Conservation (phyloP, 371 early-diverging fungal species). For the Dichotomocladium elegans region DNA sequence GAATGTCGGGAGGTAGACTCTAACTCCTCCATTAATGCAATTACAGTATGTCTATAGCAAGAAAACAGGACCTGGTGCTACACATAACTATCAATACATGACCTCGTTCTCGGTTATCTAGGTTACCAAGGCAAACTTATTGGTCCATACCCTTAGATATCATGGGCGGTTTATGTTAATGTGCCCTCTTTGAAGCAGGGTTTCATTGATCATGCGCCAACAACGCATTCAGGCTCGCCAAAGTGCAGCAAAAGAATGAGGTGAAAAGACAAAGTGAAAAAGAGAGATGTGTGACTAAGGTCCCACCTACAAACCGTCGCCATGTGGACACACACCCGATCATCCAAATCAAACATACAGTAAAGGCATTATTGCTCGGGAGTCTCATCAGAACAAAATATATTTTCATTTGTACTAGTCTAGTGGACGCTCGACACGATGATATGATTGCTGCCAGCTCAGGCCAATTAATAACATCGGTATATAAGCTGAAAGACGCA, state of each 20-base stretch:
- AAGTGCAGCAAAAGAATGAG: constrained; percentile 18
- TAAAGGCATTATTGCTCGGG: not conserved
- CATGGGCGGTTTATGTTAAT: not conserved
- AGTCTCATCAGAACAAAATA: constrained; percentile 14
- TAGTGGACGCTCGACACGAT: constrained; percentile 31
- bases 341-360: constrained; percentile 16
- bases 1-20: not conserved
- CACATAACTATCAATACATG: constrained; percentile 11
- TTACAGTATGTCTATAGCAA: not conserved
- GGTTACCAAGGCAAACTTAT: constrained; percentile 5
- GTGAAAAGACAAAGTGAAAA: not conserved
- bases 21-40: not conserved
- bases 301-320: constrained; percentile 8
- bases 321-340: constrained; percentile 22
- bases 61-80: not conserved
- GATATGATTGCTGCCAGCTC: constrained; percentile 27
- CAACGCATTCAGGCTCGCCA: constrained; percentile 19
- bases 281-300: not conserved
- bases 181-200: constrained; percentile 1
- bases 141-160: not conserved
- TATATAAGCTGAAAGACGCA: constrained; percentile 43
- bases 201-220: constrained; percentile 13
- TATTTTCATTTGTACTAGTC: constrained; percentile 41
- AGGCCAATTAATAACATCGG: constrained; percentile 41
- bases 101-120: constrained; percentile 10